Conservation (phyloP, 73 alveolate species). For the Effrenium voratum region DNA sequence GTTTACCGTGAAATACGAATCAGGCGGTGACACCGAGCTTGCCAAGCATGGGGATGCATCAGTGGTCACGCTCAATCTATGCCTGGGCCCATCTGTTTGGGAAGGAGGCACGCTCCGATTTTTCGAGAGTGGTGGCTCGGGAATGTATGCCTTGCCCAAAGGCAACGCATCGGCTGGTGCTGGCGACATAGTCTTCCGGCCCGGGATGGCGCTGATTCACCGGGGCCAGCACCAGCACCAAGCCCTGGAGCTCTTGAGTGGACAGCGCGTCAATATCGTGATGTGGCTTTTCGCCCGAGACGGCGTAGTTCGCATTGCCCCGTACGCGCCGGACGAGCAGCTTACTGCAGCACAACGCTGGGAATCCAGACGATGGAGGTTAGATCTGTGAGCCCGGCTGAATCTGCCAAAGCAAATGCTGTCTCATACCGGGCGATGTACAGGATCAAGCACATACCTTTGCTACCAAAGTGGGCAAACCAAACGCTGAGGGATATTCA, state of each 20-base stretch:
- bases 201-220: constrained; percentile 62
- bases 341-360: constrained; percentile 37
- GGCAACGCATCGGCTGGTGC: constrained; percentile 77
- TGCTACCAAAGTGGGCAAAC: no score
- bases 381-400: no score
- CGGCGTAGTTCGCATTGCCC: constrained; percentile 80
- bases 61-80: constrained; percentile 75
- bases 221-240: constrained; percentile 87
- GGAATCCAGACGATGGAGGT: no score
- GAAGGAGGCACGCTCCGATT: constrained; percentile 61
- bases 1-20: constrained; percentile 69
- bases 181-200: constrained; percentile 49
- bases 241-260: constrained; percentile 38
- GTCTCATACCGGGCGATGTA: no score
- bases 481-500: no score
- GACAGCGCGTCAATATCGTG: constrained; percentile 32
- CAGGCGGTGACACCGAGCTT: constrained; percentile 77
- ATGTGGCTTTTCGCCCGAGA: constrained; percentile 33
- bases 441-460: no score
- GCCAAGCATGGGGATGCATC: constrained; percentile 92
- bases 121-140: constrained; percentile 58
- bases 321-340: constrained; percentile 71
- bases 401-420: no score
- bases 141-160: constrained; percentile 69
- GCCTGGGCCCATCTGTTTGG: constrained; percentile 14